A percentile compares a stretch with the other conserved stretches of the same genome.
Conservation (phyloP, 805 yeast species). For the Candida hungchunana region DNA sequence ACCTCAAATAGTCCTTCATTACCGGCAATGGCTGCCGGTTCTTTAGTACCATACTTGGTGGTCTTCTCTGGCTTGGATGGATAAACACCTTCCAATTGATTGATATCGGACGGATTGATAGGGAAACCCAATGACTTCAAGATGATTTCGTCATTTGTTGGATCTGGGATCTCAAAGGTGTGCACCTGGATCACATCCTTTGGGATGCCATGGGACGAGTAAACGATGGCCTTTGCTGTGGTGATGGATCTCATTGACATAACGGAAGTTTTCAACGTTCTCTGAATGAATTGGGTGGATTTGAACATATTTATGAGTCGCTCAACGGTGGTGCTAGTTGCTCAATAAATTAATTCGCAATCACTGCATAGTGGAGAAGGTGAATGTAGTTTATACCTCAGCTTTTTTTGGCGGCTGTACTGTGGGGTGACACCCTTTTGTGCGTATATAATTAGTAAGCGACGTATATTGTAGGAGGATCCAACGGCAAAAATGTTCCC, state of each 20-base stretch:
- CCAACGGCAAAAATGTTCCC: too few relatives aligned
- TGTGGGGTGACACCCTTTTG: too few relatives aligned
- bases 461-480: too few relatives aligned
- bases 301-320: constrained; percentile 11
- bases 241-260: constrained; percentile 22
- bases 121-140: constrained; percentile 75
- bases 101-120: constrained; percentile 85
- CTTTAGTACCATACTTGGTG: constrained; percentile 49
- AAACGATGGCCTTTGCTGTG: constrained; percentile 63
- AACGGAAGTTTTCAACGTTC: neutral
- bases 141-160: constrained; percentile 46
- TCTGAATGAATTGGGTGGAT: constrained; percentile 4
- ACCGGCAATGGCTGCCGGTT: constrained; percentile 82
- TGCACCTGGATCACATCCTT: constrained; percentile 49
- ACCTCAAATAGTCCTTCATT: constrained; percentile 91
- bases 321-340: too few relatives aligned
- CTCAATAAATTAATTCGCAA: too few relatives aligned
- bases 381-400: too few relatives aligned
- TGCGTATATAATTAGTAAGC: too few relatives aligned
- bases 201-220: constrained; percentile 66
- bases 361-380: too few relatives aligned
- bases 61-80: constrained; percentile 65
- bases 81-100: constrained; percentile 81
- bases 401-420: too few relatives aligned
- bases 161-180: constrained; percentile 45